A percentile compares a stretch with the other conserved stretches of the same genome.
Conservation (phyloP, 208 protist species). For the Leishmania gerbilli region DNA sequence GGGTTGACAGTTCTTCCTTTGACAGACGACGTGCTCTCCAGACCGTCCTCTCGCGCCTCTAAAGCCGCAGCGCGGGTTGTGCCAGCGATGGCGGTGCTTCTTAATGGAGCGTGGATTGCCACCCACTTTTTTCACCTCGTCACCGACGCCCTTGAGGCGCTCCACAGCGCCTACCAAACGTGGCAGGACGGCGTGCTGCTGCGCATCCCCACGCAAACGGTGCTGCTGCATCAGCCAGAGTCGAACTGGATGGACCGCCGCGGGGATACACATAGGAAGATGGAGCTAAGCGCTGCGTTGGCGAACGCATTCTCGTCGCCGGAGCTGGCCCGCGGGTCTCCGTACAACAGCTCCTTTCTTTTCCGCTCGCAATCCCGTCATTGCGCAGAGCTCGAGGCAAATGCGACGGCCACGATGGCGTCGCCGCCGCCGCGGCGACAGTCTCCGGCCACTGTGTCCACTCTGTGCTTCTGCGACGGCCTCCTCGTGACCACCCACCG, state of each 20-base stretch:
- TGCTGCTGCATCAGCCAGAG: constrained; percentile 20
- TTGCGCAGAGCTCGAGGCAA: constrained; percentile 16
- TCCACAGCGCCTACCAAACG: constrained; percentile 19
- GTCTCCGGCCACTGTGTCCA: constrained; percentile 1
- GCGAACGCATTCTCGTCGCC: constrained; percentile 35
- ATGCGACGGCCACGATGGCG: neutral
- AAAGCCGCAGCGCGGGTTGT: constrained; percentile 6
- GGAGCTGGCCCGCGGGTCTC: constrained; percentile 12
- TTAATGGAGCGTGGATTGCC: constrained; percentile 24
- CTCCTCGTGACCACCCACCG: constrained; percentile 22
- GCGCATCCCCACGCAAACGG: constrained; percentile 28
- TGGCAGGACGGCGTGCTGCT: constrained; percentile 25
- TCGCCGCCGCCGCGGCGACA: neutral
- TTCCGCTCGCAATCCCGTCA: constrained; percentile 18
- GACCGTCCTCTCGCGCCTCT: neutral
- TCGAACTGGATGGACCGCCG: constrained; percentile 25
- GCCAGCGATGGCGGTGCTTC: constrained; percentile 30
- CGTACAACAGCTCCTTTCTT: constrained; percentile 34
- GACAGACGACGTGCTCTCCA: constrained; percentile 11
- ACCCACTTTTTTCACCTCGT: constrained; percentile 38
- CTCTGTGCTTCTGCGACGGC: constrained; percentile 35
- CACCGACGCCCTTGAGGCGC: constrained; percentile 31
- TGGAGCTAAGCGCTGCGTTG: constrained; percentile 31
- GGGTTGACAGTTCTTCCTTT: constrained; percentile 15
- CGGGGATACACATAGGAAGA: constrained; percentile 18